Percentiles rank a stretch among this genome's conserved stretches.
Conservation (phyloP, 768 basidiomycete species). For the Hemileccinum rubropunctum region DNA sequence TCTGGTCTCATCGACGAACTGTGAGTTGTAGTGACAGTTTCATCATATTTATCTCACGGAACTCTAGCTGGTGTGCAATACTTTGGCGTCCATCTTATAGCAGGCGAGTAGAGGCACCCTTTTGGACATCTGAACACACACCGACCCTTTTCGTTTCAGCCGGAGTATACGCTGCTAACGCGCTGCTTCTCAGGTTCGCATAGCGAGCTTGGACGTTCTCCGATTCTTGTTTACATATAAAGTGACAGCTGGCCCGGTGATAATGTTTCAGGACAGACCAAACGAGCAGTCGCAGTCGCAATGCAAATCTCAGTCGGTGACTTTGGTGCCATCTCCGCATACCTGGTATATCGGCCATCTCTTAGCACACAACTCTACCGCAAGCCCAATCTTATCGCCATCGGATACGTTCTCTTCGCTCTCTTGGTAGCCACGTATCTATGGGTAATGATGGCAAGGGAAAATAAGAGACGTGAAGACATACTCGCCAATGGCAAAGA, state of each 20-base stretch:
- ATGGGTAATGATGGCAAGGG: too few species aligned
- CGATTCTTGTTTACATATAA: too few species aligned
- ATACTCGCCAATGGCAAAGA: too few species aligned
- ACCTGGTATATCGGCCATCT: slow-evolving; percentile 53
- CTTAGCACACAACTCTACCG: slow-evolving; percentile 47
- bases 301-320: slow-evolving; percentile 66
- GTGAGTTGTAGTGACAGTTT: not conserved
- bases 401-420: slow-evolving; percentile 57
- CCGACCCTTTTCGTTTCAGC: too few species aligned
- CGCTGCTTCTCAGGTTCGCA: slow-evolving; percentile 42
- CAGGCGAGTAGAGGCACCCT: too few species aligned
- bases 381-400: slow-evolving; percentile 55
- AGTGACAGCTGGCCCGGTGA: slow-evolving; percentile 52
- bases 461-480: too few species aligned
- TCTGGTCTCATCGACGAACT: too few species aligned
- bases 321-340: slow-evolving; percentile 55
- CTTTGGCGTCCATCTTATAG: too few species aligned
- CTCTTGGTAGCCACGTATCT: too few species aligned
- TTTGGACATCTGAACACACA: too few species aligned
- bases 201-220: too few species aligned
- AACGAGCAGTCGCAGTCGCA: slow-evolving; percentile 58
- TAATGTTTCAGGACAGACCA: slow-evolving; percentile 68
- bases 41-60: not conserved
- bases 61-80: slow-evolving; percentile 52
- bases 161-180: slow-evolving; percentile 57